A percentile compares a stretch with the other conserved stretches of the same genome.
Conservation (phyloP, 2,329 filamentous ascomycete species). For the Trichophyton benhamiae region DNA sequence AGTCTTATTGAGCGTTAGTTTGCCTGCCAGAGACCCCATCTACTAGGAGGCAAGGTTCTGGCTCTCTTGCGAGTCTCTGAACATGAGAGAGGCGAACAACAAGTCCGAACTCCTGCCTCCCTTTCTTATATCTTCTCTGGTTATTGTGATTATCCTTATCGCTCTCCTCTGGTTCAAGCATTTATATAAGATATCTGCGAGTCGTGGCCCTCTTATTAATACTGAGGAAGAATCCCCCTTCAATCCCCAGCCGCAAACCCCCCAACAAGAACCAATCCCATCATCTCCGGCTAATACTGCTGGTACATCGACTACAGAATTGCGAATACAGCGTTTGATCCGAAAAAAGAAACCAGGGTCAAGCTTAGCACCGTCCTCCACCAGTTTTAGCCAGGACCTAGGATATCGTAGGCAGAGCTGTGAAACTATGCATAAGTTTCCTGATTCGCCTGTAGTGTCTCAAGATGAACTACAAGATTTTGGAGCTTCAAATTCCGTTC, state of each 20-base stretch:
- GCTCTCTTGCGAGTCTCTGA: neutral
- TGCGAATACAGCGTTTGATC: neutral
- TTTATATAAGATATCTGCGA: neutral
- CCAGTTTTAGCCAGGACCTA: neutral
- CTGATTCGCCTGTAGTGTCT: neutral
- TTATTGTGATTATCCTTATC: neutral
- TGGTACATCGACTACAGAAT: neutral
- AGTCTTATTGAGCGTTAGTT: neutral
- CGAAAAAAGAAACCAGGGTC: neutral
- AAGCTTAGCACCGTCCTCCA: neutral
- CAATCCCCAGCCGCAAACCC: neutral
- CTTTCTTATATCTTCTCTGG: neutral
- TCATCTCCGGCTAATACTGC: neutral
- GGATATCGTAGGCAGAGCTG: neutral
- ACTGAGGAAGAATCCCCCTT: neutral
- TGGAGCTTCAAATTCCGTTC: neutral
- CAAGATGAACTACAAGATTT: neutral
- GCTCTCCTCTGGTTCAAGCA: neutral
- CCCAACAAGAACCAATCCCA: neutral
- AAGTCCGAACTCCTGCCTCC: neutral
- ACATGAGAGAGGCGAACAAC: neutral
- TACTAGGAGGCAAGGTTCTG: neutral
- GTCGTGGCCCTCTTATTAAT: neutral
- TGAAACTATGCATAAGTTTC: neutral
- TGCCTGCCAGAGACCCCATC: neutral